Evolutionary conservation across 768 basidiomycete species (phyloP), one percentile per base, ranked within the genome.

Genomic region (Glaciozyma antarctica): DNA sequence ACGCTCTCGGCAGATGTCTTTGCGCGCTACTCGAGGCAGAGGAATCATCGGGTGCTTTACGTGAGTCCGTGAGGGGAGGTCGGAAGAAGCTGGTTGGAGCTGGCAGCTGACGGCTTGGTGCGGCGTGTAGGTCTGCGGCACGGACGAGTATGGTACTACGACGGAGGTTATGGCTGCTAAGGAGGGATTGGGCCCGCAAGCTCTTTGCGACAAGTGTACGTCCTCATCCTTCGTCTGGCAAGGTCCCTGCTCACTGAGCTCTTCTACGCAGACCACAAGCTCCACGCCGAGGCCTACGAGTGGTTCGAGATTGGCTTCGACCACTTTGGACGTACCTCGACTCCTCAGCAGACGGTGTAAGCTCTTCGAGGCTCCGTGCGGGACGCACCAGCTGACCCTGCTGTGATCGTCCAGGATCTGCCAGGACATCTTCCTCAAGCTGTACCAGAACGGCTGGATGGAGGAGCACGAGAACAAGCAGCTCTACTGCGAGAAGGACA

Each of bases 221-320:
- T 60, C 28, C 5, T 30, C 32, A n/a, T 22, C 44, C 12, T 41
- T 43, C 8, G 19, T 32, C 32, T 32, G 32, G 5, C 9, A 32
- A 9, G 44, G 10, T 32, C 32, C 32, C 32, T 9, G 1, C 9
- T 32, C 2, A 15, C 17, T 12, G 75, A 62, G 71, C 22, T 97
- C 2, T 95, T 91, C 76, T 88, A 92, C 77, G 92, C 93, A 78
- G 97, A 97, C 76, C 79, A 93, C 73, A 80, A 81, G 22, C 79
- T 97, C 21, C 95, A 98, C 70, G 85, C 84, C 68, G 89, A 90
- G 70, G 90, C 92, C 8, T 99, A 98, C 78, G 82, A 90, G 73
- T 98, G 95, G 95, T 99, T 98, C 78, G 88, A 97, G 68, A 89
- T 99, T 57, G 87, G 87, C 30, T 99, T 98, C 70, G 95, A 99